A percentile compares a stretch with the other conserved stretches of the same genome.
Conservation (phyloP, 306 rosid species). For the Dryas drummondii region DNA sequence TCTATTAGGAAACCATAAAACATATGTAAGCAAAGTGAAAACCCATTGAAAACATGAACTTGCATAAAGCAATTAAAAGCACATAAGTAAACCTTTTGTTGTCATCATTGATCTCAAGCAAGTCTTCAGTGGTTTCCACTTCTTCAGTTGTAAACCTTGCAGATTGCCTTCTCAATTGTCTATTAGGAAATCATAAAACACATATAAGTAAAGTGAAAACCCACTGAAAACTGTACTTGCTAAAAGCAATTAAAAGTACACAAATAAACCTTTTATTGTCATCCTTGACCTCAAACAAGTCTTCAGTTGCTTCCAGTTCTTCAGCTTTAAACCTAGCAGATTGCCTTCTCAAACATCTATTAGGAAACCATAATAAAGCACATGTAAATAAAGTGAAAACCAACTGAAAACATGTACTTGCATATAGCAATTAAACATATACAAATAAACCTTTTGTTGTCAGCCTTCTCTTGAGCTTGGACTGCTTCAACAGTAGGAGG, state of each 20-base stretch:
- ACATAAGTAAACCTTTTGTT: conserved; percentile 49
- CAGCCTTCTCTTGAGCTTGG: conserved; percentile 33
- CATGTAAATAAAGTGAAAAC: conserved; percentile 16
- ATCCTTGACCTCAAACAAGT: conserved; percentile 22
- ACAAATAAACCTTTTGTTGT: conserved; percentile 52
- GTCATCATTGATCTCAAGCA: conserved; percentile 24
- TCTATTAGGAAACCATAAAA: conserved; percentile 42
- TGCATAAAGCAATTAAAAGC: conserved; percentile 25
- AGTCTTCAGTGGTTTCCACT: conserved; percentile 33
- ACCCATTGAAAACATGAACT: conserved; percentile 18
- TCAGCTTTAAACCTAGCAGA: conserved; percentile 44
- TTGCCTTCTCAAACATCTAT: conserved; percentile 56
- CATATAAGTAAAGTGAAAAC: conserved; percentile 5
- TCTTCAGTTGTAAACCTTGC: conserved; percentile 39
- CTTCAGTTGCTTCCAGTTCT: conserved; percentile 38
- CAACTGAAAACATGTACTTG: conserved; percentile 20
- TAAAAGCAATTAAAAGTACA: conserved; percentile 28
- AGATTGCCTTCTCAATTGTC: conserved; percentile 59
- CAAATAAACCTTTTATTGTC: conserved; percentile 46
- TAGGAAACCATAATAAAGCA: conserved; percentile 21
- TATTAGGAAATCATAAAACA: conserved; percentile 34
- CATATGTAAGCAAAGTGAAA: conserved; percentile 1
- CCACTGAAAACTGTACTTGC: conserved; percentile 19
- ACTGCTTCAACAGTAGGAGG: conserved; percentile 38
- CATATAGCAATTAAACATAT: conserved; percentile 24